A percentile compares a stretch with the other conserved stretches of the same genome.
Evolutionary conservation across 2,329 filamentous ascomycete genomes (phyloP).

Genomic region (Penicillium sp.): DNA sequence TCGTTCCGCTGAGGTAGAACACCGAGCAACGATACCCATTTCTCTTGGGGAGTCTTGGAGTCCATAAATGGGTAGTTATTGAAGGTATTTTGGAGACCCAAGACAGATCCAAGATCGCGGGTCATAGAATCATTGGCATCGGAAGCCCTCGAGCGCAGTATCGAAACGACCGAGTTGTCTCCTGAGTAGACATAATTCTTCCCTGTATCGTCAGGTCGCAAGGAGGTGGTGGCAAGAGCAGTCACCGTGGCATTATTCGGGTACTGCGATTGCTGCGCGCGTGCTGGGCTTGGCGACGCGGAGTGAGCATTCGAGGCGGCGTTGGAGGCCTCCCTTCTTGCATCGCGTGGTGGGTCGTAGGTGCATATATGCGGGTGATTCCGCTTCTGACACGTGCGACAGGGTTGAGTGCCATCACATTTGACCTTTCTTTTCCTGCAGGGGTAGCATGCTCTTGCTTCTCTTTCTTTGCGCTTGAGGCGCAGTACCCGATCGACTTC

Average conservation of each 20-base stretch:
- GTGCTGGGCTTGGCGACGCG: not conserved
- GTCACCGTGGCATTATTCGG: not conserved
- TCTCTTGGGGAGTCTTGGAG: conserved; percentile 25
- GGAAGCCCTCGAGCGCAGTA: conserved; percentile 28
- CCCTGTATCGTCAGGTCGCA: conserved; percentile 2
- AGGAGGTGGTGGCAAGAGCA: not conserved
- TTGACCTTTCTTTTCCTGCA: conserved; percentile 40
- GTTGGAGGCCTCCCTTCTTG: not conserved
- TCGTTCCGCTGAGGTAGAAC: conserved; percentile 28
- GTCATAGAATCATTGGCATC: conserved; percentile 29
- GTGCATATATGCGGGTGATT: conserved; percentile 33
- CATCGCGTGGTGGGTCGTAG: conserved; percentile 15
- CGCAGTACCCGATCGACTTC: conserved; percentile 32
- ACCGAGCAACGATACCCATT: conserved; percentile 26
- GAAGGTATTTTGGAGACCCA: conserved; percentile 35
- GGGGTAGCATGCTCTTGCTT: conserved; percentile 36
- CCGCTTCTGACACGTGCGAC: conserved; percentile 29
- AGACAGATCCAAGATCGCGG: conserved; percentile 30
- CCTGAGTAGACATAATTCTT: conserved; percentile 31
- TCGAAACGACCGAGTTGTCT: conserved; percentile 34
- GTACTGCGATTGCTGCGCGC: not conserved
- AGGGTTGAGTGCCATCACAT: conserved; percentile 33
- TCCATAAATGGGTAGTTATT: conserved; percentile 34
- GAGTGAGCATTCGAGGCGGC: not conserved
- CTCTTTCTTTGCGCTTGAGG: conserved; percentile 31